Base-by-base conservation (phyloP, 371 early-diverging fungal species). In the Furculomyces boomerangus region DNA sequence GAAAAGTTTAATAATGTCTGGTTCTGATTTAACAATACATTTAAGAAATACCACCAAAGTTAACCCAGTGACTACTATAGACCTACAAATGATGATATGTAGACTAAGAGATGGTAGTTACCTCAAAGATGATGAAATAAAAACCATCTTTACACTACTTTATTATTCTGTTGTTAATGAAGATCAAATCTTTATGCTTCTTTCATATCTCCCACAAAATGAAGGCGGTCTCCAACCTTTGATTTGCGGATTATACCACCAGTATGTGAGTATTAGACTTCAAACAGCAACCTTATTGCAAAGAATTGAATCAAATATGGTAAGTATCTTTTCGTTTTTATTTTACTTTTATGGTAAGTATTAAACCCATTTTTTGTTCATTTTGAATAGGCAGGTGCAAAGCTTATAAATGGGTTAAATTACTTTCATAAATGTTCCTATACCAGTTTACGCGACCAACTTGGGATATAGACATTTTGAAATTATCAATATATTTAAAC, bases 221-320 rank as follows among this genome's bases (percentile, higher is more conserved):
- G 78, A 81, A 63, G 88, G 88, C 5, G 93, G 93, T 5, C 62
- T 90, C 39, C 71, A 76, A 39, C 83, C 86, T n/a, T 55, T 93
- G 8, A 86, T 84, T 10, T 67, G 77, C 24, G 90, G 92, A 1
- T 70, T 91, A 31, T 88, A 84, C 63, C 87, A 88, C 57, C 81
- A 84, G 1, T 69, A 78, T 14, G 63, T 68, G 1, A 66, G 57
- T 10, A 77, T 86, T 14, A 66, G 85, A 29, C 61, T 62, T 18
- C 74, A 79, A 53, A 76, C 84, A 0, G 73, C 82, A 22, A 73
- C 78, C 26, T 66, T 88, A 18, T 78, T 88, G 18, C 74, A 77
- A 29, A 68, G 79, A 37, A 61, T 86, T 49, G 71, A 77, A 48
- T 60, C 74, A 27, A 79, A 84, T 62, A 77, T 49, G 30, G 68